Percentiles rank a stretch among this genome's conserved stretches.
Evolutionary conservation across 2,329 filamentous ascomycete species (phyloP).

Genomic region (Trichoderma hamatum): DNA sequence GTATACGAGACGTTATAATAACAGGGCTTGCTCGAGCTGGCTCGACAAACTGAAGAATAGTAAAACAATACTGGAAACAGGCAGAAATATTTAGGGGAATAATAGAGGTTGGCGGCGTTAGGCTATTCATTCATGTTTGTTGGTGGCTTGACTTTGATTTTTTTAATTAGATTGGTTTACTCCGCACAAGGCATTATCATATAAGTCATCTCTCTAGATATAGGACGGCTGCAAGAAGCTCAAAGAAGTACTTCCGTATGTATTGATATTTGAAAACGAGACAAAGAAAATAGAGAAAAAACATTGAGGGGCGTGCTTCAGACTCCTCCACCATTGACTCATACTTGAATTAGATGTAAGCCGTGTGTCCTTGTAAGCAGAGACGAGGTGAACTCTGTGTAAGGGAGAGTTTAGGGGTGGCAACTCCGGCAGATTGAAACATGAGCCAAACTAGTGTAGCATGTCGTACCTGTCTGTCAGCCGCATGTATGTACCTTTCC

Average conservation of each 20-base stretch:
- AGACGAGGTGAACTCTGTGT: neutral
- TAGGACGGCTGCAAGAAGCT: neutral
- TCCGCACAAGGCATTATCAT: neutral
- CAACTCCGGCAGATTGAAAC: neutral
- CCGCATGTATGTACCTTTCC: neutral
- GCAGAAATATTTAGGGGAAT: neutral
- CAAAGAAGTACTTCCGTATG: conserved; percentile 1
- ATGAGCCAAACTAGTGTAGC: neutral
- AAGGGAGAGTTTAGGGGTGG: neutral
- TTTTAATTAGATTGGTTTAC: neutral
- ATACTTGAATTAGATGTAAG: neutral
- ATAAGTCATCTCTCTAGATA: neutral
- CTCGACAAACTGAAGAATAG: neutral
- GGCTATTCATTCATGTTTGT: conserved; percentile 4
- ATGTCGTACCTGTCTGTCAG: neutral
- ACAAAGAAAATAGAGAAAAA: neutral
- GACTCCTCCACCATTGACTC: neutral
- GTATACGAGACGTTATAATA: neutral
- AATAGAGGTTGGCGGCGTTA: conserved; percentile 12
- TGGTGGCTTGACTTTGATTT: neutral
- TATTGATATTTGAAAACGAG: neutral
- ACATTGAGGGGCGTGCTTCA: neutral
- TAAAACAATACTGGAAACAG: neutral
- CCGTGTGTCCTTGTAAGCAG: neutral
- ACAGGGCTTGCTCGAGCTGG: conserved; percentile 10